These are phyloP conservation scores for Chrysoporthe deuterocubensis DNA, from an alignment of 2,329 filamentous ascomycete genomes.

Conservation along the genomic window DNA sequence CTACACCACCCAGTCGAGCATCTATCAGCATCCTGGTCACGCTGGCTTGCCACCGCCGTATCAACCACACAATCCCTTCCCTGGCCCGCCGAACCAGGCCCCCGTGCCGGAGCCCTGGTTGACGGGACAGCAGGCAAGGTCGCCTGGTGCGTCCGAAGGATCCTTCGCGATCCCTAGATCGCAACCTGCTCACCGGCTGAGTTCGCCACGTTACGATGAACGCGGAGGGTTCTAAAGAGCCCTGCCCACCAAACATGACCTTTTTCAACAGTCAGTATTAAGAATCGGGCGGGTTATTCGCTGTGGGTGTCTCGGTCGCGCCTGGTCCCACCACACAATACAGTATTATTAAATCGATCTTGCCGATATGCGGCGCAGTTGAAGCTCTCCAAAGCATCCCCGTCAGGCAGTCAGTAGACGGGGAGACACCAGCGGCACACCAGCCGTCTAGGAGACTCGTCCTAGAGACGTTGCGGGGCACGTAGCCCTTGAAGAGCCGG, in stretches of 20 bases:
- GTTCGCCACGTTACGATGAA: not conserved
- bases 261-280: not conserved
- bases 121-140: slow-evolving; percentile 3
- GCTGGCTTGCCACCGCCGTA: slow-evolving; percentile 14
- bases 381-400: not conserved
- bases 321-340: not conserved
- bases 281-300: not conserved
- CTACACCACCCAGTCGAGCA: slow-evolving; percentile 10
- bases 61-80: slow-evolving; percentile 15
- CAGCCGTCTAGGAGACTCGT: not conserved
- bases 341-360: not conserved
- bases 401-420: not conserved
- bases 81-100: not conserved
- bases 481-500: not conserved
- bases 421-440: not conserved
- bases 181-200: slow-evolving; percentile 6
- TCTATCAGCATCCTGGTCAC: slow-evolving; percentile 7
- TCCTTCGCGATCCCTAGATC: slow-evolving; percentile 34
- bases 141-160: slow-evolving; percentile 26
- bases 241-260: not conserved
- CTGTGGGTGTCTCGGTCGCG: not conserved
- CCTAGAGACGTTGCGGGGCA: not conserved
- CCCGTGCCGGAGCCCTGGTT: not conserved
- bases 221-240: not conserved
- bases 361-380: not conserved